Evolutionary conservation across 257 asterid genomes (phyloP).

Genomic region (Lithospermum erythrorhizon): DNA sequence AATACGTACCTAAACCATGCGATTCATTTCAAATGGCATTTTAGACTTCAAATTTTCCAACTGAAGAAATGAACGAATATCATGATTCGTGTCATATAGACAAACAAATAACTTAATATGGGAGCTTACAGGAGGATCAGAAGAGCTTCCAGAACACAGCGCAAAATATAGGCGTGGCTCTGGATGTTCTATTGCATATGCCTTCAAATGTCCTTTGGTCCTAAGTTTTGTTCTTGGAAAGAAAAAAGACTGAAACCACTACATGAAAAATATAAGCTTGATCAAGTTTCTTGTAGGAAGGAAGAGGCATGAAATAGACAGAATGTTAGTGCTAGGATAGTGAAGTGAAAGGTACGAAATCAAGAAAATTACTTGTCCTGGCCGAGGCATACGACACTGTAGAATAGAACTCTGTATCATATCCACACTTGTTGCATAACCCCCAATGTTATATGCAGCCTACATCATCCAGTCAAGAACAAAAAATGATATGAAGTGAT

Average conservation of each 20-base stretch:
- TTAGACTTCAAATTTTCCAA: neutral
- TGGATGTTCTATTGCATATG: slow-evolving; percentile 35
- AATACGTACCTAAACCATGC: slow-evolving; percentile 47
- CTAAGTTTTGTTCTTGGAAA: slow-evolving; percentile 55
- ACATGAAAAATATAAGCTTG: slow-evolving; percentile 11
- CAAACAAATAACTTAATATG: neutral
- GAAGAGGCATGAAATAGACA: no score
- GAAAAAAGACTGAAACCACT: slow-evolving; percentile 81
- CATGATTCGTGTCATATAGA: neutral
- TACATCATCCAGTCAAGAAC: slow-evolving; percentile 12
- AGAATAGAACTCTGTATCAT: slow-evolving; percentile 66
- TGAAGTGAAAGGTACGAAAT: neutral
- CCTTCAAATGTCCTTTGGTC: slow-evolving; percentile 32
- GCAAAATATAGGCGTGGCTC: slow-evolving; percentile 84
- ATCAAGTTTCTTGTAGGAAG: neutral
- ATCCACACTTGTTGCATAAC: slow-evolving; percentile 60
- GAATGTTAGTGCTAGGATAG: neutral
- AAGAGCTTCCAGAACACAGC: slow-evolving; percentile 69
- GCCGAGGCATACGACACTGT: slow-evolving; percentile 80
- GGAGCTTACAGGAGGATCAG: slow-evolving; percentile 66
- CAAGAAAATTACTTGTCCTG: slow-evolving; percentile 46
- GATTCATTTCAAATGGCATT: neutral
- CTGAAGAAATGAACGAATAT: neutral
- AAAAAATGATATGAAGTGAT: neutral
- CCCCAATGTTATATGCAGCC: slow-evolving; percentile 90